These are phyloP conservation scores for Fusarium lyarnte DNA, from an alignment of 2,329 filamentous ascomycete species.

Conservation along the genomic window DNA sequence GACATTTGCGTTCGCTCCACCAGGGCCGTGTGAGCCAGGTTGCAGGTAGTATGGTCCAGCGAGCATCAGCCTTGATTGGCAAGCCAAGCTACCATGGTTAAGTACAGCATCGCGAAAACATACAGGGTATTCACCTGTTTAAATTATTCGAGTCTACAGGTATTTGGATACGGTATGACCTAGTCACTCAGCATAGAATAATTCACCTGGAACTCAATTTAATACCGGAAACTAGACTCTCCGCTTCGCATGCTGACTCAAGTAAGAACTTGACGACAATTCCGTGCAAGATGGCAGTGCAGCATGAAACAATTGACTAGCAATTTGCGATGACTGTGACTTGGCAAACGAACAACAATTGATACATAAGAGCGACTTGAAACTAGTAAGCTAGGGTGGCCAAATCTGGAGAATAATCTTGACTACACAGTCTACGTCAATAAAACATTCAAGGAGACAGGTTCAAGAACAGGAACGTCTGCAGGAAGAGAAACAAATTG, in stretches of 20 bases:
- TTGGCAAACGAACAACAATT: conserved; percentile 4
- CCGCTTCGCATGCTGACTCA: conserved; percentile 17
- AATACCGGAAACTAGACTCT: conserved; percentile 18
- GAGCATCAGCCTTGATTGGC: conserved; percentile 12
- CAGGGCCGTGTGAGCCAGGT: conserved; percentile 32
- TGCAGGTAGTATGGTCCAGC: conserved; percentile 29
- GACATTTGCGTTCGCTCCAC: conserved; percentile 24
- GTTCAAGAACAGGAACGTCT: neutral
- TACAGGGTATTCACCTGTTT: neutral
- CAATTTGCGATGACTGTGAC: conserved; percentile 2
- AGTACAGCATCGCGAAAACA: conserved; percentile 15
- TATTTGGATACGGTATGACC: neutral
- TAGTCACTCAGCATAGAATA: neutral
- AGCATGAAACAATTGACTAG: conserved; percentile 15
- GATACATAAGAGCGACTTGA: neutral
- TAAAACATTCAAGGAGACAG: neutral
- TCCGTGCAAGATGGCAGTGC: conserved; percentile 16
- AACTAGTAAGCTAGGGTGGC: neutral
- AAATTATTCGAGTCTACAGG: neutral
- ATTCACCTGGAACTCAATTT: neutral
- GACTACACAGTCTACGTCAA: neutral
- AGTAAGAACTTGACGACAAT: conserved; percentile 25
- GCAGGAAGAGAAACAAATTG: neutral
- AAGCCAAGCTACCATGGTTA: conserved; percentile 2
- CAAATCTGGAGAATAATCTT: neutral